Conservation (phyloP, 805 yeast genomes). For the Monosporozyma siamensis region DNA sequence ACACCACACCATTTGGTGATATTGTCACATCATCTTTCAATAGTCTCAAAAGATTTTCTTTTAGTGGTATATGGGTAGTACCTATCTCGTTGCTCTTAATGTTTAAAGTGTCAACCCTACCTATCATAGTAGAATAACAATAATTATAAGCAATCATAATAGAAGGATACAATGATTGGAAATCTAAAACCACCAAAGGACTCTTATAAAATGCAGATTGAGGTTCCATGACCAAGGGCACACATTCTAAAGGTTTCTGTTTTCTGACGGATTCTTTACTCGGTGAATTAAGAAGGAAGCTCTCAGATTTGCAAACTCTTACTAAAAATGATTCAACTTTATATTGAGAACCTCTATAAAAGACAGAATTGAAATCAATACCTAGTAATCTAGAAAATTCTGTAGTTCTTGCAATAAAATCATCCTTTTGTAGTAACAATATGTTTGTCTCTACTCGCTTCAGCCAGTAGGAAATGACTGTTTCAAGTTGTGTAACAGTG, state of each 20-base stretch:
- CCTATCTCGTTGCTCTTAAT: conserved; percentile 43
- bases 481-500: conserved; percentile 28
- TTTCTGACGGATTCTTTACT: conserved; percentile 69
- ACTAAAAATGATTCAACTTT: conserved; percentile 81
- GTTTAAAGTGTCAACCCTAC: conserved; percentile 48
- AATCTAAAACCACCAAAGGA: conserved; percentile 84
- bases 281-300: conserved; percentile 66
- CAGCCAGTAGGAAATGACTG: conserved; percentile 40
- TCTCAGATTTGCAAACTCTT: conserved; percentile 69
- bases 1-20: conserved; percentile 84
- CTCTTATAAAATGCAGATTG: conserved; percentile 73
- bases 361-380: conserved; percentile 78
- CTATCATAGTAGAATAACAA: conserved; percentile 68
- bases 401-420: conserved; percentile 56
- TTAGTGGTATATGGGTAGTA: conserved; percentile 39
- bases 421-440: conserved; percentile 48
- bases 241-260: conserved; percentile 77
- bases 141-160: conserved; percentile 84
- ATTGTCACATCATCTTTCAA: conserved; percentile 47
- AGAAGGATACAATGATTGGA: conserved; percentile 91
- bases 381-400: conserved; percentile 85
- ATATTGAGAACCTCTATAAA: conserved; percentile 86
- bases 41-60: conserved; percentile 47
- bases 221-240: conserved; percentile 92
- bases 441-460: conserved; percentile 33